Evolutionary conservation across 495 filamentous ascomycete species (phyloP).

Genomic region (Penicillium bialowiezense): DNA sequence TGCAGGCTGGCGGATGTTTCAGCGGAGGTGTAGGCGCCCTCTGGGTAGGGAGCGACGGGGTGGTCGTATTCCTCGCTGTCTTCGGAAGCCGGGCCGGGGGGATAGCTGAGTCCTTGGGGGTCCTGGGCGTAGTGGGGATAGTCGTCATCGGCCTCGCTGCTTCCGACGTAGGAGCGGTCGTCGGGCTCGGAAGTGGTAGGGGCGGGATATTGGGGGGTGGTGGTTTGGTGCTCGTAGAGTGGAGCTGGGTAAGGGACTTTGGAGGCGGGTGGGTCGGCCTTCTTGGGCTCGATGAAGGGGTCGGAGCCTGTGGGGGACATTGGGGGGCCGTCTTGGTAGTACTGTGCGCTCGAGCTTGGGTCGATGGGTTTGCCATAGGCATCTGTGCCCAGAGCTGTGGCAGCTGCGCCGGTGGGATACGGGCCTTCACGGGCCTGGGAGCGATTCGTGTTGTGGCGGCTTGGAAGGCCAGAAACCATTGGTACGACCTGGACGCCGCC

Average conservation of each 20-base stretch:
- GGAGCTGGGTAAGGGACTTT: constrained; percentile 31
- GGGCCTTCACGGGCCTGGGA: constrained; percentile 48
- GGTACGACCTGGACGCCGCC: constrained; percentile 97
- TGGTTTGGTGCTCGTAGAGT: constrained; percentile 46
- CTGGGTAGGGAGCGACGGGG: constrained; percentile 44
- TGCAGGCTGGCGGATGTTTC: constrained; percentile 30
- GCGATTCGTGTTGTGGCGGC: constrained; percentile 56
- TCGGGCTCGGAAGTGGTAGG: constrained; percentile 42
- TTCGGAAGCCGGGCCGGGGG: constrained; percentile 34
- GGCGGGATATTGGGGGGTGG: constrained; percentile 34
- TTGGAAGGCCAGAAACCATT: constrained; percentile 75
- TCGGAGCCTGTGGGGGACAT: constrained; percentile 56
- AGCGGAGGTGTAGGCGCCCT: constrained; percentile 40
- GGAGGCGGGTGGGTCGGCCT: constrained; percentile 17
- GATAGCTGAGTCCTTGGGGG: constrained; percentile 40
- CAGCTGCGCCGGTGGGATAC: constrained; percentile 29
- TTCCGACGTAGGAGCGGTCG: constrained; percentile 49
- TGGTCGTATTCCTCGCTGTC: constrained; percentile 57
- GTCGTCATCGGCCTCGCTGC: constrained; percentile 55
- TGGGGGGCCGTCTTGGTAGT: constrained; percentile 41
- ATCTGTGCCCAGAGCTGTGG: constrained; percentile 23
- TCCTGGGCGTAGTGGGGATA: constrained; percentile 52
- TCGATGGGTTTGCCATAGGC: constrained; percentile 21
- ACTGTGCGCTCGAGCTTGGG: constrained; percentile 30
- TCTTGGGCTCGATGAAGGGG: constrained; percentile 49